These are phyloP conservation scores for Sporothrix euskadiensis DNA, from an alignment of 2,329 filamentous ascomycete species.

Conservation along the genomic window DNA sequence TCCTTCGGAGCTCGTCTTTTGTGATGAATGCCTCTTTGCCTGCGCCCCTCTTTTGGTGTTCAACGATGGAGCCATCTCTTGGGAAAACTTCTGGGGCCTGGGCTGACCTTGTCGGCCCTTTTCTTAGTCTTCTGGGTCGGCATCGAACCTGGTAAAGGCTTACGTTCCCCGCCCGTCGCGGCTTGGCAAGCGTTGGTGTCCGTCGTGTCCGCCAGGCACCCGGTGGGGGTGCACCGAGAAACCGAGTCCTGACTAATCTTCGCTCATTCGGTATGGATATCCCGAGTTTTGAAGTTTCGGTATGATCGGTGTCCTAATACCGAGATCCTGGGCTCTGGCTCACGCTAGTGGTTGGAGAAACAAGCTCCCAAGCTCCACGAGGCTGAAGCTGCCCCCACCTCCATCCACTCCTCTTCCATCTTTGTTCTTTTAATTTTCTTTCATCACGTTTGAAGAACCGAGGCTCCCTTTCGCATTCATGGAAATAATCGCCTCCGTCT, in stretches of 20 bases:
- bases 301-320: accelerated
- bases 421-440: background rate
- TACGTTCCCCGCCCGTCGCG: background rate
- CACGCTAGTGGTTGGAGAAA: conserved; percentile 2
- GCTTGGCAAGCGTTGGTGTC: background rate
- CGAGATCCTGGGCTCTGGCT: background rate
- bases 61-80: background rate
- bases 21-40: background rate
- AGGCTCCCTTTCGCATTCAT: background rate
- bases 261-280: background rate
- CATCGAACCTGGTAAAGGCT: background rate
- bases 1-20: background rate
- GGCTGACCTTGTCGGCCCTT: conserved; percentile 17
- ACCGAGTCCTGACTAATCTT: conserved; percentile 5
- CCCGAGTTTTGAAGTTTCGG: background rate
- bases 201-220: background rate
- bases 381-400: background rate
- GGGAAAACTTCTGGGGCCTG: background rate
- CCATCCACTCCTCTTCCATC: background rate
- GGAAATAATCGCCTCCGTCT: conserved; percentile 7
- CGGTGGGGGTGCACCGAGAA: background rate
- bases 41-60: background rate
- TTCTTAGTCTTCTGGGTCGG: background rate
- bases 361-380: conserved; percentile 8
- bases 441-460: background rate